Evolutionary conservation across 768 basidiomycete species (phyloP).

Genomic region (Udeniomyces megalosporus): DNA sequence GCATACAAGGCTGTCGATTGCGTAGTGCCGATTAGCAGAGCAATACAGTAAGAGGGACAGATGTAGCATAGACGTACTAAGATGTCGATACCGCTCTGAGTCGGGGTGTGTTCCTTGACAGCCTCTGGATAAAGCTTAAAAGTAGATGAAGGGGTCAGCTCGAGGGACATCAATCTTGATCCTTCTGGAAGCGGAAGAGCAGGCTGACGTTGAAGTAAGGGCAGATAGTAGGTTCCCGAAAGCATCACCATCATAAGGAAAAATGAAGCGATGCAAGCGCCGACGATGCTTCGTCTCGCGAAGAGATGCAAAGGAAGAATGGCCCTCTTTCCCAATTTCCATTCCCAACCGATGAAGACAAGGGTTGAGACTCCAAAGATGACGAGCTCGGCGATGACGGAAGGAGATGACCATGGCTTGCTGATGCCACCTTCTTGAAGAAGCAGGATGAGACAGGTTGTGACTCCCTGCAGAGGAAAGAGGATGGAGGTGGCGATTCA

Average conservation of each 20-base stretch:
- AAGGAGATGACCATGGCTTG: conserved; percentile 36
- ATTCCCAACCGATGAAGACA: conserved; percentile 30
- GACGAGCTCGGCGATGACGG: conserved; percentile 31
- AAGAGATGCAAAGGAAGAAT: conserved; percentile 33
- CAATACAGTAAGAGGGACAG: too few relatives aligned
- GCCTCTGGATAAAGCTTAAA: conserved; percentile 21
- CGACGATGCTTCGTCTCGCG: conserved; percentile 25
- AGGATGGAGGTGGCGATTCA: neutral
- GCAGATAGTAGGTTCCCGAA: conserved; percentile 29
- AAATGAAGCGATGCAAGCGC: conserved; percentile 23
- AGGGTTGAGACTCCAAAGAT: conserved; percentile 22
- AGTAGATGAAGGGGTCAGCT: too few relatives aligned
- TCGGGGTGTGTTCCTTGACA: conserved; percentile 28
- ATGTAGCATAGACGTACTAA: too few relatives aligned
- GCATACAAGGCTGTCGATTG: conserved; percentile 31
- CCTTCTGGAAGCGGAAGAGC: too few relatives aligned
- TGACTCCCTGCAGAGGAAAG: conserved; percentile 15
- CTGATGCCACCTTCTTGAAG: conserved; percentile 38
- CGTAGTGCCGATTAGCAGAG: too few relatives aligned
- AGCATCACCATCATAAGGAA: conserved; percentile 19
- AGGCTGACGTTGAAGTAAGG: conserved; percentile 23
- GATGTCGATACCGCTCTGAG: conserved; percentile 33
- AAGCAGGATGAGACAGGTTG: conserved; percentile 34
- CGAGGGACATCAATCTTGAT: too few relatives aligned
- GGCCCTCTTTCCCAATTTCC: conserved; percentile 27